Base-by-base conservation (phyloP, 768 basidiomycete genomes). In the Tubosaeta brunneosetosa region DNA sequence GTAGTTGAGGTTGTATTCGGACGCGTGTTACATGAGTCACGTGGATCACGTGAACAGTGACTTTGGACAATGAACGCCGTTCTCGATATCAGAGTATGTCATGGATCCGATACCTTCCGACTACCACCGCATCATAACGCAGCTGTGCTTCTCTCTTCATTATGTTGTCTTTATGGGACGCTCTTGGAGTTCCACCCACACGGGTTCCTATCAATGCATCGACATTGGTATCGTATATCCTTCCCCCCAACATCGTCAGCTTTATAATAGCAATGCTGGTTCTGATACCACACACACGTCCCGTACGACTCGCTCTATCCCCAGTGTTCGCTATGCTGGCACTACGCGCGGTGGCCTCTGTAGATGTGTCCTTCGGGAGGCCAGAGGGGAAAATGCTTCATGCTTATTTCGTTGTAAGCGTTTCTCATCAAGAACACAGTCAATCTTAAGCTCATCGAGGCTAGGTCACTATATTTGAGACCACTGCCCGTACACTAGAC, bases 311-410 rank as follows among this genome's bases (percentile, higher is more conserved):
- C 45, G 75, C 74, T 4, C 51, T 83, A 27, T 69, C 79, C 31
- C 79, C 80, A 3, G 50, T 80, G 36, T 71, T 77, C 0, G 60
- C 77, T 3, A 74, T 72, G 63, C 56, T 69, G 11, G 66, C 75
- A 4, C 77, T 76, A 49, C 71, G 75, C 25, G 74, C 74, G 3
- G 66, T 70, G 3, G 0, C 48, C 26, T 59, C 48, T 1, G 26
- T 63, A 47, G 58, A 64, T 6, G 11, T 58, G 27, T 57, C 58
- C 0, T 13, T 22, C 6, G 58, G 44, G 3, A 46, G 22, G 4
- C 53, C 53, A 1, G 43, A 56, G 17, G 27, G 14, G 4, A 17
- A 26, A 38, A 46, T 47, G 26, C 19, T 41, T 5, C 54, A 66
- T 13, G 11, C 58, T 9, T 37, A 45, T 16, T 45, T 62, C 2